Conservation (phyloP, 2,329 filamentous ascomycete species). For the Phoma sp. region DNA sequence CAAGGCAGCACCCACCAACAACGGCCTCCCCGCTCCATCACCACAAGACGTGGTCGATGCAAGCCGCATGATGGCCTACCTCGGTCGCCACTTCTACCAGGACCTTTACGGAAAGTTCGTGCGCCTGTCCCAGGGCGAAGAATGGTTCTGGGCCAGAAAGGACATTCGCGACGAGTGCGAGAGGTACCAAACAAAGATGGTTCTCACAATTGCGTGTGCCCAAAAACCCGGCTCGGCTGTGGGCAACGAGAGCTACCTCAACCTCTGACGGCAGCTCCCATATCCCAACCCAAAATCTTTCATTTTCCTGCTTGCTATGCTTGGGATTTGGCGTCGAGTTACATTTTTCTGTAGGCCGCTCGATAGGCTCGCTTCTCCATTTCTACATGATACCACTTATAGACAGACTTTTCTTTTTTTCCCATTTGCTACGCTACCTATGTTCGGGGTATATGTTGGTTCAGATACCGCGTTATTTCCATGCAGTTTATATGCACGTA, state of each 20-base stretch:
- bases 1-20: constrained; percentile 13
- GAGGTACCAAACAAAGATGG: constrained; percentile 34
- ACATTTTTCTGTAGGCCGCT: neutral
- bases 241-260: constrained; percentile 25
- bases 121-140: constrained; percentile 24
- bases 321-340: neutral
- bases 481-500: neutral
- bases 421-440: neutral
- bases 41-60: constrained; percentile 29
- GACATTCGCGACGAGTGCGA: constrained; percentile 33
- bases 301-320: neutral
- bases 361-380: neutral
- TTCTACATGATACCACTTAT: constrained; percentile 20
- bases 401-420: constrained; percentile 10
- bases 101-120: constrained; percentile 32
- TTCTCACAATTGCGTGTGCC: constrained; percentile 35
- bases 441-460: neutral
- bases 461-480: neutral
- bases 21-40: constrained; percentile 18
- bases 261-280: constrained; percentile 12
- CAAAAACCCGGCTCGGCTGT: constrained; percentile 22
- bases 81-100: constrained; percentile 37
- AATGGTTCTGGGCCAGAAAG: constrained; percentile 36
- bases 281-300: neutral
- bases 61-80: constrained; percentile 34